These are phyloP conservation scores for Zoysia matrella DNA, from an alignment of 202 grass and related monocot genomes.

Conservation along the genomic window DNA sequence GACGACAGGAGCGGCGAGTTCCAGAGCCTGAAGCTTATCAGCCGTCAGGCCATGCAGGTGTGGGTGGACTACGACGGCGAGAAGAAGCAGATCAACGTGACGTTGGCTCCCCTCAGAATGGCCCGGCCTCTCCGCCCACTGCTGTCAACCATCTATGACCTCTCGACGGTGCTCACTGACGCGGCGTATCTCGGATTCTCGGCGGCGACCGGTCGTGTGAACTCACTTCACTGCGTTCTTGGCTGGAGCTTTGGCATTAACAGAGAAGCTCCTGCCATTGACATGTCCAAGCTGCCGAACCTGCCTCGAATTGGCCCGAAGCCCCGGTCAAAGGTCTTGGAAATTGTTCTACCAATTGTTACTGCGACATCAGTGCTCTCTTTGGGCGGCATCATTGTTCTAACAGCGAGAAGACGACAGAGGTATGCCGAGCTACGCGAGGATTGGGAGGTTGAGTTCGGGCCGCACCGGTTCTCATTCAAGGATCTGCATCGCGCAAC, in stretches of 20 bases:
- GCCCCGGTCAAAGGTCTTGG: neutral
- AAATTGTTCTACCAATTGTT: neutral
- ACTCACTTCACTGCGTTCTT: constrained; percentile 4
- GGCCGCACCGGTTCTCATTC: neutral
- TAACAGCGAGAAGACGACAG: neutral
- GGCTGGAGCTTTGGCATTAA: constrained; percentile 18
- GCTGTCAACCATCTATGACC: neutral
- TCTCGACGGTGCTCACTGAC: neutral
- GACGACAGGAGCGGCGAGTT: neutral
- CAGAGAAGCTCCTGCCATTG: constrained; percentile 2
- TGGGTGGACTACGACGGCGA: neutral
- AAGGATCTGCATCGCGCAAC: neutral
- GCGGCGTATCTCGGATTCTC: neutral
- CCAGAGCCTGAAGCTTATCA: constrained; percentile 1
- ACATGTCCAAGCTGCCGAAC: neutral
- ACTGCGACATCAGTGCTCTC: neutral
- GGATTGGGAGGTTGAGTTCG: constrained; percentile 2
- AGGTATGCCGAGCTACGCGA: neutral
- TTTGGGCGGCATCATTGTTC: neutral
- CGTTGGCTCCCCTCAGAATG: neutral
- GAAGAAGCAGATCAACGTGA: neutral
- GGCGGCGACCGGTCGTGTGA: neutral
- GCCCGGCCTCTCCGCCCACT: neutral
- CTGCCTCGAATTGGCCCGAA: neutral
- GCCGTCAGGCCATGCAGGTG: constrained; percentile 2